Evolutionary conservation across 2,329 filamentous ascomycete genomes (phyloP).

Genomic region (Aureobasidium melanogenum): DNA sequence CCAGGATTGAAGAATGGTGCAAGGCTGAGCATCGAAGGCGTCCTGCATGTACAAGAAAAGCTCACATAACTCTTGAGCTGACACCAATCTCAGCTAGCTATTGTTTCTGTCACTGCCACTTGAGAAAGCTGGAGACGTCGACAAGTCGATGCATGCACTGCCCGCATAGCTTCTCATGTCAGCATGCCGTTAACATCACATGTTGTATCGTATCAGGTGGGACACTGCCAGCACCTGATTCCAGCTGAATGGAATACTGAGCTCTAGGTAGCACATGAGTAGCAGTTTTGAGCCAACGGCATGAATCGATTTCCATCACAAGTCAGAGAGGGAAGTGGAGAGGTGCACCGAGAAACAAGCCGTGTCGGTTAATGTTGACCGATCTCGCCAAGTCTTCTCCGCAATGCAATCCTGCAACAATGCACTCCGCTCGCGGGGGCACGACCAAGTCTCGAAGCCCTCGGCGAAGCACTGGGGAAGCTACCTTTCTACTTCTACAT

Average conservation of each 20-base stretch:
- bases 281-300: too few species aligned
- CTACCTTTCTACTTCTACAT: background rate
- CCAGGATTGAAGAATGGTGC: background rate
- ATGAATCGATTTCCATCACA: background rate
- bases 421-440: background rate
- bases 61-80: background rate
- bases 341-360: background rate
- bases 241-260: background rate
- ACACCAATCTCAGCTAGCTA: background rate
- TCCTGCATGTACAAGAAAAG: background rate
- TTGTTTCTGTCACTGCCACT: background rate
- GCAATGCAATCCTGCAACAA: background rate
- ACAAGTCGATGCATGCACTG: background rate
- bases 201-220: background rate
- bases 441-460: background rate
- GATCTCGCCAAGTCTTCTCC: background rate
- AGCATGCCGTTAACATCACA: background rate
- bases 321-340: background rate
- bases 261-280: background rate
- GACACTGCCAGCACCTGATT: background rate
- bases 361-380: background rate
- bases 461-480: conserved; percentile 1
- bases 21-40: background rate
- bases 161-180: background rate
- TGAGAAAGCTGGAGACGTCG: background rate